Evolutionary conservation across 2,329 filamentous ascomycete genomes (phyloP).

Genomic region (Fusarium tjaetaba): DNA sequence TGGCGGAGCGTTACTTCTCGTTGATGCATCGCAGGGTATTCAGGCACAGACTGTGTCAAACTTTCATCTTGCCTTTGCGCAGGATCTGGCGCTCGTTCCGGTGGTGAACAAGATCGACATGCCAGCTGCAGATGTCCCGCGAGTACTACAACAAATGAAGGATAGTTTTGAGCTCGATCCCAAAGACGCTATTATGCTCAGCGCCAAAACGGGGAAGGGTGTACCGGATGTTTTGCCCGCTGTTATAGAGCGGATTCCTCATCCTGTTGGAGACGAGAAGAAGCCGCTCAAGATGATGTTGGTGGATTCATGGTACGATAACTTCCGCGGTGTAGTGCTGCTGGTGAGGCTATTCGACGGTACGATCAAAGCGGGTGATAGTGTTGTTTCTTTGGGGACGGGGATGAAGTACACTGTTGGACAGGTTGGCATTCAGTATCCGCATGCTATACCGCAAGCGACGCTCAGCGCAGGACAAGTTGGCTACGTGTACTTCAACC

Average conservation of each 20-base stretch:
- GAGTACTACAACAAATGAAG: conserved; percentile 86
- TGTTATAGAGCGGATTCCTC: conserved; percentile 86
- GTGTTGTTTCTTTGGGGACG: conserved; percentile 88
- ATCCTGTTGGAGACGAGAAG: conserved; percentile 76
- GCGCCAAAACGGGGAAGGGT: conserved; percentile 93
- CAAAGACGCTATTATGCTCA: conserved; percentile 75
- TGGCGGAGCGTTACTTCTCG: conserved; percentile 88
- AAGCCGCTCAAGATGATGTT: conserved; percentile 85
- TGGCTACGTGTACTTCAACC: conserved; percentile 96
- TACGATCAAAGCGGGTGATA: conserved; percentile 81
- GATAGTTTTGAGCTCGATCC: conserved; percentile 89
- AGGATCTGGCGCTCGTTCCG: conserved; percentile 86
- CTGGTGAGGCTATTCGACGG: conserved; percentile 94
- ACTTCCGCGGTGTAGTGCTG: conserved; percentile 91
- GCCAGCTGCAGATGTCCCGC: conserved; percentile 84
- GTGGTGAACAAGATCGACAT: conserved; percentile 98
- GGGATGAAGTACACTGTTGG: conserved; percentile 91
- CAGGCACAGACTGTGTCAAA: conserved; percentile 99
- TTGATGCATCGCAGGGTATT: conserved; percentile 95
- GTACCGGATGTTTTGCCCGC: conserved; percentile 84
- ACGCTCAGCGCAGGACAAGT: conserved; percentile 90
- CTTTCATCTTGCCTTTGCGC: conserved; percentile 96
- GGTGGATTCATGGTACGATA: conserved; percentile 98
- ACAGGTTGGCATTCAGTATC: conserved; percentile 97
- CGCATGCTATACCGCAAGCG: conserved; percentile 82